phyloP scores from a whole-genome alignment of 2,329 filamentous ascomycete genomes.

The Chaetoscypha palmicola region DNA sequence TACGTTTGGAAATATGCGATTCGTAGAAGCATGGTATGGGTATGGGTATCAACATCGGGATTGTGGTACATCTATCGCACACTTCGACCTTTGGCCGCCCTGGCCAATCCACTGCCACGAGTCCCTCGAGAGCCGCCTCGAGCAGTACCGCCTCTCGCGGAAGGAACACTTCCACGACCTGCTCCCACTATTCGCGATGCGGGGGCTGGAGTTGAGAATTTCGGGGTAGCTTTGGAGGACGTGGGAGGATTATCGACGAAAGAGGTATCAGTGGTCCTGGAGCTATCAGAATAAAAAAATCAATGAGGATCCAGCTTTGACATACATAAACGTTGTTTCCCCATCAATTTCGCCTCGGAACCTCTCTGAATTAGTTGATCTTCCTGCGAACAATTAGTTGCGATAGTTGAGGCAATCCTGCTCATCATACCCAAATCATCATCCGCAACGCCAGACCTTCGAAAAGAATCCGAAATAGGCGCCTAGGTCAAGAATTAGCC shows the following conservation, averaged over 20 bases:
- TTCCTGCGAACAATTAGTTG: conserved; percentile 17
- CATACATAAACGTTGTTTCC: conserved; percentile 81
- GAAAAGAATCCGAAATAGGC: conserved; percentile 77
- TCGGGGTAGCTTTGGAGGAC: conserved; percentile 43
- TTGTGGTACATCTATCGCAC: conserved; percentile 22
- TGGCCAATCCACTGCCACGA: conserved; percentile 30
- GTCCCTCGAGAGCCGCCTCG: conserved; percentile 28
- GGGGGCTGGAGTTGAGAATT: conserved; percentile 31
- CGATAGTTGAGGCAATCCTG: conserved; percentile 5
- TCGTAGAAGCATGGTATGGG: too few relatives aligned
- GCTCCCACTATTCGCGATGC: conserved; percentile 24
- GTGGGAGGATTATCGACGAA: conserved; percentile 77
- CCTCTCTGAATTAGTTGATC: conserved; percentile 32
- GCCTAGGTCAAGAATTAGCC: conserved; percentile 47
- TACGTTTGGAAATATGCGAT: too few relatives aligned
- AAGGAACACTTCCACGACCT: conserved; percentile 22
- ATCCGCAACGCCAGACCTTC: conserved; percentile 53
- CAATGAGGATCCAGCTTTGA: conserved; percentile 9
- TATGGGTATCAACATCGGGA: background rate
- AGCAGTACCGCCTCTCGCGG: conserved; percentile 28
- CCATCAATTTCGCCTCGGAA: conserved; percentile 40
- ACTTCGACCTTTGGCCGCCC: conserved; percentile 27
- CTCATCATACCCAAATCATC: conserved; percentile 37
- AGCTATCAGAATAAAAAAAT: conserved; percentile 14
- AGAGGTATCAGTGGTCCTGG: conserved; percentile 80